A percentile compares a stretch with the other conserved stretches of the same genome.
These are phyloP conservation scores for Chlorencoelia australis DNA, from an alignment of 2,329 filamentous ascomycete species.

Conservation along the genomic window DNA sequence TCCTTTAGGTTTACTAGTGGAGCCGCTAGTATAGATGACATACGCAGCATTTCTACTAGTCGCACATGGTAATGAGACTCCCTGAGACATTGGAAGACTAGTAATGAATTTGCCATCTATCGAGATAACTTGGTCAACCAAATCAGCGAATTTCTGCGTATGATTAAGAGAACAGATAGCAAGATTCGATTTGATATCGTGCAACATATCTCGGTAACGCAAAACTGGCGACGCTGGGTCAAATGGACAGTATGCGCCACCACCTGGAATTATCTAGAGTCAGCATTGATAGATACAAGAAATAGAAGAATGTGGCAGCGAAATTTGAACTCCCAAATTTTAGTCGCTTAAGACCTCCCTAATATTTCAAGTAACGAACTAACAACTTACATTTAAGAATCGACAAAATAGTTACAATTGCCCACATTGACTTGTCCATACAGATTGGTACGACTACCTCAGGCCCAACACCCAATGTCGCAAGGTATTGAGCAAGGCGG, in stretches of 20 bases:
- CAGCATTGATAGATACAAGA: too few species aligned
- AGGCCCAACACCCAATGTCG: conserved; percentile 10
- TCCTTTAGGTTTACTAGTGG: conserved; percentile 19
- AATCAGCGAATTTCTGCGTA: not conserved
- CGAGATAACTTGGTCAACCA: not conserved
- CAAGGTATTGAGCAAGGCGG: conserved; percentile 13
- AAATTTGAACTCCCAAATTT: too few species aligned
- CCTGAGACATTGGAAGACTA: not conserved
- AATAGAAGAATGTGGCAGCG: too few species aligned
- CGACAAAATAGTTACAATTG: conserved; percentile 18
- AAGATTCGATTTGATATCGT: conserved; percentile 1
- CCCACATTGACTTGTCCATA: conserved; percentile 16
- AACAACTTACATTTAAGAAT: too few species aligned
- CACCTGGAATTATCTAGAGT: too few species aligned
- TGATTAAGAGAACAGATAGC: conserved; percentile 2
- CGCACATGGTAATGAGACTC: not conserved
- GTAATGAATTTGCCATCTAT: not conserved
- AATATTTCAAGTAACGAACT: too few species aligned
- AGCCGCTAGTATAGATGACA: conserved; percentile 18
- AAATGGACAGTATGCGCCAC: conserved; percentile 22
- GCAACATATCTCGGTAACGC: conserved; percentile 5
- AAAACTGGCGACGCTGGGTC: conserved; percentile 10
- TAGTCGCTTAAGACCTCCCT: too few species aligned
- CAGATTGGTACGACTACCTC: conserved; percentile 12
- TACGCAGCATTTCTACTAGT: conserved; percentile 5